Conservation (phyloP, 2,329 filamentous ascomycete species). For the Hymenoscyphus repandus region DNA sequence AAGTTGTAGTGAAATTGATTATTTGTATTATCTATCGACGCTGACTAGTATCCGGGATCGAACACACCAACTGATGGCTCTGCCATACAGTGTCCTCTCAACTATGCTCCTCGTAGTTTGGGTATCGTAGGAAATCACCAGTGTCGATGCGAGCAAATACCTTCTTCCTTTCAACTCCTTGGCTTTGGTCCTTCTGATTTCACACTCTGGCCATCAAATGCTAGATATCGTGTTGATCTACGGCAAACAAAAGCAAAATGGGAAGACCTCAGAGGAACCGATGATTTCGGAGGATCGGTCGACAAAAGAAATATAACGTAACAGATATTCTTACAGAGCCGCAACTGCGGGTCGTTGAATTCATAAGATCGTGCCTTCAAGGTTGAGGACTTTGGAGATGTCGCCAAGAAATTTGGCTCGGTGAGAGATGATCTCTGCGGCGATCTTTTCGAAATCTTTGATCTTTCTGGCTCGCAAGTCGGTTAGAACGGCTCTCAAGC, state of each 20-base stretch:
- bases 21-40: not conserved
- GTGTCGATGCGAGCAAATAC: slow-evolving; percentile 2
- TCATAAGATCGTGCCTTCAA: slow-evolving; percentile 37
- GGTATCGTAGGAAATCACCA: slow-evolving; percentile 2
- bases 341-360: slow-evolving; percentile 12
- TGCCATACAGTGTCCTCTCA: not conserved
- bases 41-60: not conserved
- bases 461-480: slow-evolving; percentile 54
- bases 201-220: not conserved
- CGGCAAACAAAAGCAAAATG: not conserved
- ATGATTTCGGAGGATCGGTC: not conserved
- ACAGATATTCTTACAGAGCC: slow-evolving; percentile 25
- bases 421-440: slow-evolving; percentile 61
- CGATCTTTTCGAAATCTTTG: slow-evolving; percentile 62
- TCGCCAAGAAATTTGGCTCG: slow-evolving; percentile 61
- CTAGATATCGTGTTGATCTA: not conserved
- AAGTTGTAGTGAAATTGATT: not conserved
- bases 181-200: not conserved
- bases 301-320: slow-evolving; percentile 8
- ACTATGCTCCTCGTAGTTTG: not conserved
- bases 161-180: not conserved
- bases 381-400: slow-evolving; percentile 55
- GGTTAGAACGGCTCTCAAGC: slow-evolving; percentile 56
- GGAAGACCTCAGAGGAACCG: not conserved
- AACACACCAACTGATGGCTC: too few relatives aligned